Evolutionary conservation across 257 asterid species (phyloP), one percentile per base, ranked within the genome.

Genomic region (Scutellaria galericulata): DNA sequence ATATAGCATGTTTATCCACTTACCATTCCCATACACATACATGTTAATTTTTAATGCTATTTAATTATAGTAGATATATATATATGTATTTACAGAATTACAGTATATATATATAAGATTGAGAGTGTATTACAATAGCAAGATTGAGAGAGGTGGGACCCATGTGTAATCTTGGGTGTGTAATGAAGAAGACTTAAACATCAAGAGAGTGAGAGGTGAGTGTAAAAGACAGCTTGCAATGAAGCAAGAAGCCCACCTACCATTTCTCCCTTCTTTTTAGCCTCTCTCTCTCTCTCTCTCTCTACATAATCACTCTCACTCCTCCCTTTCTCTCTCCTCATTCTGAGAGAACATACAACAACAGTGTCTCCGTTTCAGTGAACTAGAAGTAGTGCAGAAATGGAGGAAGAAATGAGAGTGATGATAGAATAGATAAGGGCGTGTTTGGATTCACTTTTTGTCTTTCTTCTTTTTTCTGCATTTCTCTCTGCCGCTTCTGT

Each of bases 151-250:
- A 76, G 3, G 85, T 72, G 87, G 90, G 84, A 70, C 84, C 85
- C 75, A 71, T 12, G 70, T 20, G 79, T 6, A 20, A 42, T 31
- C 31, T 12, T 44, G 65, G 67, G 69, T 4, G 45, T 6, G 83
- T 64, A 74, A 68, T 78, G 86, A 79, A 80, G 86, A 78, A 80
- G 89, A 82, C 95, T 90, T 90, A 66, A 86, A 86, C 86, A 79
- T 80, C 87, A 90, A 85, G 92, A 85, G 68, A 82, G 83, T 37
- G 86, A 79, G 57, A 77, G 53, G 80, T 53, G 90, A 62, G 81
- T 40, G 83, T 57, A 61, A 74, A 71, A 70, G 88, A 86, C 97
- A 91, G 96, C 97, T 89, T 74, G 95, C 96, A 85, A 74, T 86
- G 89, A 84, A 71, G 82, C 84, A 63, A 82, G 81, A 87, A 65